Conservation (phyloP, 1,284 basidiomycete species). For the Naganishia albida region DNA sequence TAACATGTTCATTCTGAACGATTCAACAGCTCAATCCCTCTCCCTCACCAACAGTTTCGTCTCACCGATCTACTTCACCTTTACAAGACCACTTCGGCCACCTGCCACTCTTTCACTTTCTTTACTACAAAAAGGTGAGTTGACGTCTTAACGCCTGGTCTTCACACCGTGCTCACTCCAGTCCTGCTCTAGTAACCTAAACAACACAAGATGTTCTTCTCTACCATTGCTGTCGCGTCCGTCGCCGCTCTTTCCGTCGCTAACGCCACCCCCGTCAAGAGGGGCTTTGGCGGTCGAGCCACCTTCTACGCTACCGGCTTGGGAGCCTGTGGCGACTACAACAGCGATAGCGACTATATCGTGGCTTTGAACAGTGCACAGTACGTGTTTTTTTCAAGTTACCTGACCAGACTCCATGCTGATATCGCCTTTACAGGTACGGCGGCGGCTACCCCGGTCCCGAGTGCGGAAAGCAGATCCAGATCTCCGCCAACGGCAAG, state of each 20-base stretch:
- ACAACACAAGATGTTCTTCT: conserved; percentile 30
- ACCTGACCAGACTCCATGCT: too few species aligned
- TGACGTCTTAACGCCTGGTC: too few species aligned
- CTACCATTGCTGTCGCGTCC: conserved; percentile 25
- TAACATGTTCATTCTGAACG: neutral
- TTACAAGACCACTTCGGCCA: conserved; percentile 24
- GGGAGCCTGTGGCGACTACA: conserved; percentile 33
- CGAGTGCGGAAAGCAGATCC: conserved; percentile 59
- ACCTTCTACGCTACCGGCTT: conserved; percentile 37
- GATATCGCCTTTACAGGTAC: conserved; percentile 24
- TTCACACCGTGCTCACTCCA: neutral
- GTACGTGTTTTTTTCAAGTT: neutral
- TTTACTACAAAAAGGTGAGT: conserved; percentile 20
- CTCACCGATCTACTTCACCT: conserved; percentile 19
- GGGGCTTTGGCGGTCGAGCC: conserved; percentile 34
- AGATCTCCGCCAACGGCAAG: conserved; percentile 60
- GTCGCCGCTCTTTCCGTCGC: conserved; percentile 20
- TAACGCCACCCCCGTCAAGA: conserved; percentile 20
- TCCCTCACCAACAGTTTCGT: conserved; percentile 21
- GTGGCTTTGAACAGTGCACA: conserved; percentile 38
- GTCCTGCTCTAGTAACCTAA: neutral
- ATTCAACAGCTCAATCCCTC: neutral
- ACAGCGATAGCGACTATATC: conserved; percentile 31
- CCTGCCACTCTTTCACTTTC: conserved; percentile 21
- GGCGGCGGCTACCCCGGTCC: conserved; percentile 49